Percentiles rank a stretch among this genome's conserved stretches.
phyloP scores from a whole-genome alignment of 2,329 filamentous ascomycete species.

The Sclerotinia borealis region DNA sequence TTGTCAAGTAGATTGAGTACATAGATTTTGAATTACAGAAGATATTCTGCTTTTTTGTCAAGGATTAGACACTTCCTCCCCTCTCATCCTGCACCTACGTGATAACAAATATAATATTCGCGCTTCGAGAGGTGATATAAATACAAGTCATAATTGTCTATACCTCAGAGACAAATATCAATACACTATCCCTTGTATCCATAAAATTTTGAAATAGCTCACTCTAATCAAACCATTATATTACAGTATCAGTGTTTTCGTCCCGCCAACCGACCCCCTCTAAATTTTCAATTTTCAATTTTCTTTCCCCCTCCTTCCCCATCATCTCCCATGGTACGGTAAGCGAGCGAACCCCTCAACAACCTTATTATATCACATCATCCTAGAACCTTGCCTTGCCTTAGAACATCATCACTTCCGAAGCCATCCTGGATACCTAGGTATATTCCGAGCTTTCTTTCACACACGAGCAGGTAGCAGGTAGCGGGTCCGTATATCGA shows the following conservation, averaged over 20 bases:
- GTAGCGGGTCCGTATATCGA: too few relatives aligned
- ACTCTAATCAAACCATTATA: background rate
- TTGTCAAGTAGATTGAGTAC: background rate
- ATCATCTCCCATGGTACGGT: background rate
- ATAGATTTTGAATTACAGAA: conserved; percentile 2
- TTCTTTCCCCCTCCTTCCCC: background rate
- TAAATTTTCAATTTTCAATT: background rate
- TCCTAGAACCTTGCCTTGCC: conserved; percentile 1
- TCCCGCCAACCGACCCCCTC: too few relatives aligned
- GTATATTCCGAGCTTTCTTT: background rate
- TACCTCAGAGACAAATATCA: background rate
- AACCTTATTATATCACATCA: background rate
- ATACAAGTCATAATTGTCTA: too few relatives aligned
- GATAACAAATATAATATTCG: background rate
- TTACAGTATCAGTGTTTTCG: background rate
- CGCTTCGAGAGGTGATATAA: background rate
- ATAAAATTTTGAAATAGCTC: background rate
- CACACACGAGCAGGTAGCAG: background rate
- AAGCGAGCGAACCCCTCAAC: background rate
- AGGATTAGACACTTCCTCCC: background rate
- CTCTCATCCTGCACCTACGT: background rate
- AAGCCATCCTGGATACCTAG: too few relatives aligned
- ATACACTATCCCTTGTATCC: background rate
- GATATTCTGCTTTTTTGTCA: background rate
- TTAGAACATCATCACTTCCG: background rate